Conservation (phyloP, 139 green algal species). For the Yamagishiella unicocca region DNA sequence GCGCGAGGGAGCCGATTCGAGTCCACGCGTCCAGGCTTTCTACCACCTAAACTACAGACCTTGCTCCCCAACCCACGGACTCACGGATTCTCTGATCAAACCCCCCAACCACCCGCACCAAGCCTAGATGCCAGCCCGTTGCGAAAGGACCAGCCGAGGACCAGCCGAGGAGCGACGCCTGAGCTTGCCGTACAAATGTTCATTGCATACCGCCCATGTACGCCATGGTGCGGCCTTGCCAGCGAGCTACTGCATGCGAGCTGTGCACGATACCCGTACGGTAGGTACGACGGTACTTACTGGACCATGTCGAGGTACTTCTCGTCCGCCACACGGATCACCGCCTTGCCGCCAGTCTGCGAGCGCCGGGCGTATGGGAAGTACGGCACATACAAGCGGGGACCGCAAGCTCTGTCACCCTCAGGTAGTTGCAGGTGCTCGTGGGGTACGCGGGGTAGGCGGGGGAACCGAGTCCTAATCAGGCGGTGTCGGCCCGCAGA, state of each 20-base stretch:
- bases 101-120: background rate
- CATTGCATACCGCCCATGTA: too few relatives aligned
- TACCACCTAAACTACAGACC: background rate
- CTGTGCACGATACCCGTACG: too few relatives aligned
- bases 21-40: background rate
- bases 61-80: background rate
- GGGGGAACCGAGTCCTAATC: background rate
- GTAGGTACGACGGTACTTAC: too few relatives aligned
- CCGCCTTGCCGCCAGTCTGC: constrained; percentile 5
- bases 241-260: background rate
- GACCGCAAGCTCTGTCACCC: background rate
- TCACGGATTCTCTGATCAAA: background rate
- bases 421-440: too few relatives aligned
- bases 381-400: background rate
- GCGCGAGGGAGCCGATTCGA: background rate
- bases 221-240: background rate
- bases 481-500: too few relatives aligned
- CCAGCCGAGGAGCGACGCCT: background rate
- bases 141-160: background rate
- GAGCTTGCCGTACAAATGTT: background rate
- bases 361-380: too few relatives aligned
- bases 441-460: too few relatives aligned
- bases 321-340: background rate
- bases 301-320: background rate
- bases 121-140: background rate